Conservation (phyloP, 2,329 filamentous ascomycete genomes). For the Colletotrichum brevisporum region DNA sequence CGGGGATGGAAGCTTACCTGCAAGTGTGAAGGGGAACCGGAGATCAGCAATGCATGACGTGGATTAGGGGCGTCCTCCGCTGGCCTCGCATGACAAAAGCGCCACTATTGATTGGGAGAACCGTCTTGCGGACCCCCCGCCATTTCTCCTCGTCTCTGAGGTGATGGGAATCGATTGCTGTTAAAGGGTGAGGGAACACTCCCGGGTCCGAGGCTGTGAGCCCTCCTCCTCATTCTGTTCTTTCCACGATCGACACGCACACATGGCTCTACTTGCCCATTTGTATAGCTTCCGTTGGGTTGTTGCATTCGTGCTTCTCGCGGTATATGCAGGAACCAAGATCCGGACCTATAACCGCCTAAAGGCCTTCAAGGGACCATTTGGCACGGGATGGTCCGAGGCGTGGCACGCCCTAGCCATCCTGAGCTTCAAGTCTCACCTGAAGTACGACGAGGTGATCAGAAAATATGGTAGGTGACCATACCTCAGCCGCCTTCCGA, state of each 20-base stretch:
- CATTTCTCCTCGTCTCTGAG: too few relatives aligned
- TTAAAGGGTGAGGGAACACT: too few relatives aligned
- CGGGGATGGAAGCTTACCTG: too few relatives aligned
- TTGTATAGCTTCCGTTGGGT: slow-evolving; percentile 30
- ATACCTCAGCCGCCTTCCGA: too few relatives aligned
- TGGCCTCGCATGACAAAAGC: too few relatives aligned
- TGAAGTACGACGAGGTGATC: slow-evolving; percentile 33
- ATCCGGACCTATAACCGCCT: slow-evolving; percentile 30
- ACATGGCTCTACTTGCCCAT: slow-evolving; percentile 18
- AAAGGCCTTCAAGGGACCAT: slow-evolving; percentile 30
- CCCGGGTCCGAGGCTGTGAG: too few relatives aligned
- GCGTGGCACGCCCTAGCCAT: slow-evolving; percentile 29
- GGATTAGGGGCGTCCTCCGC: too few relatives aligned
- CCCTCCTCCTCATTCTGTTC: neutral
- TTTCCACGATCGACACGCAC: neutral
- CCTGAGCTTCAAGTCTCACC: slow-evolving; percentile 33
- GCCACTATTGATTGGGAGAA: too few relatives aligned
- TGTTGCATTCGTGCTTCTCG: slow-evolving; percentile 1
- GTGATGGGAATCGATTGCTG: too few relatives aligned
- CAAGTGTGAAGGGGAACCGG: too few relatives aligned
- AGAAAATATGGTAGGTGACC: slow-evolving; percentile 30
- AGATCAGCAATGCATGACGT: too few relatives aligned
- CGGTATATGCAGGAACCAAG: slow-evolving; percentile 9
- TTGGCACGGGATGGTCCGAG: slow-evolving; percentile 22
- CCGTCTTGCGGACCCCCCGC: too few relatives aligned